Percentiles rank a stretch among this genome's conserved stretches.
Evolutionary conservation across 257 asterid genomes (phyloP).

Genomic region (Fraxinus anomala): DNA sequence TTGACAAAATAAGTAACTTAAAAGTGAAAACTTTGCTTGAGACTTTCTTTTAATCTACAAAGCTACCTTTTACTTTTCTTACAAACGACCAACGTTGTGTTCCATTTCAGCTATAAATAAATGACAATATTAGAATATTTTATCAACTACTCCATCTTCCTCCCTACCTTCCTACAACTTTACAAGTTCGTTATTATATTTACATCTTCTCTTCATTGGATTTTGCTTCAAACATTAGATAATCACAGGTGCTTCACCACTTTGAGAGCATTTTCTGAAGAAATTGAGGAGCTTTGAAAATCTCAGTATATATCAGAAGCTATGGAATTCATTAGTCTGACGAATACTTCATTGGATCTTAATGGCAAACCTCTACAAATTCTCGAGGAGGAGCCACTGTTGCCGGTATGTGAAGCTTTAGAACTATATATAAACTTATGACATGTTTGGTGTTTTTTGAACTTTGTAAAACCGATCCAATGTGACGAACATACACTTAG

Average conservation of each 20-base stretch:
- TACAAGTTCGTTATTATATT: conserved; percentile 14
- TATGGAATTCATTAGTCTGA: conserved; percentile 71
- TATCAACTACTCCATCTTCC: conserved; percentile 32
- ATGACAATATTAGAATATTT: conserved; percentile 24
- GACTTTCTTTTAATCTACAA: too few relatives aligned
- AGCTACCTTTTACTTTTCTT: conserved; percentile 26
- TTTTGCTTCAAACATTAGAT: conserved; percentile 24
- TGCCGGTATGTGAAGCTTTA: conserved; percentile 42
- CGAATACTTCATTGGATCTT: conserved; percentile 71
- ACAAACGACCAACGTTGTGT: conserved; percentile 29
- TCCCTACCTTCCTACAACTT: conserved; percentile 42
- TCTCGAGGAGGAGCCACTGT: conserved; percentile 36
- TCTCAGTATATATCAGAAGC: background rate
- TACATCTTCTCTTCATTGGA: conserved; percentile 19
- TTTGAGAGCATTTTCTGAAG: background rate
- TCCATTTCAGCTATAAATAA: conserved; percentile 7
- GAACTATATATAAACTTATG: background rate
- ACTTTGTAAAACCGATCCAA: too few relatives aligned
- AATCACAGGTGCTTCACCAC: background rate
- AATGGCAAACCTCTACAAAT: conserved; percentile 51
- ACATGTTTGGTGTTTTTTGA: background rate
- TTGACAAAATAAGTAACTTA: too few relatives aligned
- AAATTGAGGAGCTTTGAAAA: background rate
- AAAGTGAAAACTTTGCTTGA: too few relatives aligned
- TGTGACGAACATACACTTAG: too few relatives aligned